Base-by-base conservation (phyloP, 495 filamentous ascomycete species). In the Opeltia flavorubescens region DNA sequence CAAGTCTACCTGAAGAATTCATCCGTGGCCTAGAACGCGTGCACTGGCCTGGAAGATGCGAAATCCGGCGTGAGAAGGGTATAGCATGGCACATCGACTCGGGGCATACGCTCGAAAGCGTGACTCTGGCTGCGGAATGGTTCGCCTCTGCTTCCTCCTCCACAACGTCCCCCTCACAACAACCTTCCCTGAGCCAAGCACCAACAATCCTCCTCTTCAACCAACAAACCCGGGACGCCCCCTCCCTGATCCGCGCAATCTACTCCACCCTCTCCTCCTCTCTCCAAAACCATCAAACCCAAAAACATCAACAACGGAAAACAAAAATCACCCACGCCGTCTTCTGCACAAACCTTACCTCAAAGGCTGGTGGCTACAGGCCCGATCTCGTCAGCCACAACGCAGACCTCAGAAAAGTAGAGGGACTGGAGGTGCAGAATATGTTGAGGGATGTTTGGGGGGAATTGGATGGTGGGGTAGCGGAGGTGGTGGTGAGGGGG, bases 301-400 rank as follows among this genome's bases (percentile, higher is more conserved):
- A n/a, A n/a, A n/a, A n/a, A n/a, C n/a, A n/a, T n/a, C n/a, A n/a
- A n/a, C n/a, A n/a, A n/a, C n/a, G n/a, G n/a, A n/a, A n/a, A n/a
- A n/a, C n/a, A n/a, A n/a, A n/a, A n/a, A n/a, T 95, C 54, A 74
- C 81, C 17, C 81, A 88, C 50, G 87, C 80, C 26, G 65, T 95
- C 6, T 95, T 98, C 64, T 94, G 84, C 56, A 83, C 88, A 0
- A 95, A 95, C 47, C 72, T 85, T 39, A 94, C 89, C 1, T 87
- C 81, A 62, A 74, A 73, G 13, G 59, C 72, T 30, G 67, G 68
- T 2, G 86, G 83, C 0, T 94, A 82, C 61, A 80, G 68, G 20
- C 64, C 74, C 46, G 88, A 94, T 58, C 77, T 94, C 38, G 73
- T 93, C 33, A 86, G 79, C 55, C 69, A 82, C 58, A 84, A 85